Base-by-base conservation (phyloP, 352 stramenopile species). In the Plasmopara viticola region DNA sequence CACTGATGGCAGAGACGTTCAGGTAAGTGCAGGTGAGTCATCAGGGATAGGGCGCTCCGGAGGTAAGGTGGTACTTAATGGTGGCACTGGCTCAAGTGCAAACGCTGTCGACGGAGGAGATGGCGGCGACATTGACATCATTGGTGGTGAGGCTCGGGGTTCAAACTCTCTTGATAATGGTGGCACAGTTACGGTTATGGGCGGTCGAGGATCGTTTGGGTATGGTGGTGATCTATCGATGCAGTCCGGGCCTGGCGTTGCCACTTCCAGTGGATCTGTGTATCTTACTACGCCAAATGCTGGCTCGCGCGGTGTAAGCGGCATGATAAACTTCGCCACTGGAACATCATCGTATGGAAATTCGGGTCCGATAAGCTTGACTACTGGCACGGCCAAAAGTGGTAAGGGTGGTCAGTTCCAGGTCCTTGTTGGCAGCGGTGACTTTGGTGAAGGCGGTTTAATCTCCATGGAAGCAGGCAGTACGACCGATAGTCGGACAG, bases 91-190 rank as follows among this genome's bases (percentile, higher is more conserved):
- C 3, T 86, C 84, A 17, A 85, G 68, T 44, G 74, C 82, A 39
- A 81, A 97, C 62, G 68, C 75, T 6, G 83, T 66, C 20, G 93
- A 97, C 59, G 94, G 92, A 52, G 94, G 94, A 46, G 85, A 96
- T 54, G 94, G 94, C 17, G 90, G 91, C 28, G 68, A 78, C 44
- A 61, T 97, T 25, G 61, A 71, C 18, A 72, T 98, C 30, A 64
- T 60, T 15, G 91, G 90, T 44, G 94, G 94, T 18, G 76, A 95
- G 66, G 89, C 81, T 28, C 84, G 88, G 60, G 94, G 94, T 38
- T 81, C 79, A 51, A 90, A 90, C 42, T 59, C 68, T 2, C 70
- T 91, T 53, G 87, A 98, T 60, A 94, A 96, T 58, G 92, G 90
- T 17, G 92, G 88, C 34, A 73, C 78, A 45, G 69, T 97, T 42